phyloP scores from a whole-genome alignment of 164 flowering plant species.

The Piper betle region DNA sequence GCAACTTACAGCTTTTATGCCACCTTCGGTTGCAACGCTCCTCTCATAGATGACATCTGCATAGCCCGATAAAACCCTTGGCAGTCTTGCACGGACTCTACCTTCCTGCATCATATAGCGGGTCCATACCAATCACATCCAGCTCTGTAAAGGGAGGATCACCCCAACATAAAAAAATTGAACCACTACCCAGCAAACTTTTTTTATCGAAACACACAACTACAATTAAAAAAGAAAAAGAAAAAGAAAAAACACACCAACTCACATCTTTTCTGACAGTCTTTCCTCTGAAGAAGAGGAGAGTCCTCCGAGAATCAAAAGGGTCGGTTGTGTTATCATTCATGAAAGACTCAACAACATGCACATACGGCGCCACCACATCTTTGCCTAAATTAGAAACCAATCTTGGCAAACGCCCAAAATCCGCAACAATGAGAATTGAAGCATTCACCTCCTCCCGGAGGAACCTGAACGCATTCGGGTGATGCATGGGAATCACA shows the following conservation, averaged over 20 bases:
- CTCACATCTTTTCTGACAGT: slow-evolving; percentile 91
- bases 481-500: slow-evolving; percentile 94
- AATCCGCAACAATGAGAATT: slow-evolving; percentile 86
- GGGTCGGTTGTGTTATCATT: slow-evolving; percentile 63
- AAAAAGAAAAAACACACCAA: neutral
- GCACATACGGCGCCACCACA: slow-evolving; percentile 92
- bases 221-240: neutral
- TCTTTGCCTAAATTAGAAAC: slow-evolving; percentile 75
- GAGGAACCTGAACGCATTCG: slow-evolving; percentile 89
- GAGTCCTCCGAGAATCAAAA: slow-evolving; percentile 56
- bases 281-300: slow-evolving; percentile 84
- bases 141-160: slow-evolving; percentile 1
- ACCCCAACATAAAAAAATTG: neutral
- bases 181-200: neutral
- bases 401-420: slow-evolving; percentile 60
- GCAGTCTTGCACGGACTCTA: slow-evolving; percentile 61
- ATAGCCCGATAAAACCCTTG: slow-evolving; percentile 40
- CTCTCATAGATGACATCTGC: slow-evolving; percentile 66
- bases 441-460: slow-evolving; percentile 75
- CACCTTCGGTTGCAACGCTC: slow-evolving; percentile 46
- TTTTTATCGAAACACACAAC: neutral
- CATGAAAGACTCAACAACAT: slow-evolving; percentile 64
- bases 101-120: slow-evolving; percentile 58
- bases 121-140: slow-evolving; percentile 5
- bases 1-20: slow-evolving; percentile 53